Base-by-base conservation (phyloP, 305 asterid species). In the Fraxinus ornus region DNA sequence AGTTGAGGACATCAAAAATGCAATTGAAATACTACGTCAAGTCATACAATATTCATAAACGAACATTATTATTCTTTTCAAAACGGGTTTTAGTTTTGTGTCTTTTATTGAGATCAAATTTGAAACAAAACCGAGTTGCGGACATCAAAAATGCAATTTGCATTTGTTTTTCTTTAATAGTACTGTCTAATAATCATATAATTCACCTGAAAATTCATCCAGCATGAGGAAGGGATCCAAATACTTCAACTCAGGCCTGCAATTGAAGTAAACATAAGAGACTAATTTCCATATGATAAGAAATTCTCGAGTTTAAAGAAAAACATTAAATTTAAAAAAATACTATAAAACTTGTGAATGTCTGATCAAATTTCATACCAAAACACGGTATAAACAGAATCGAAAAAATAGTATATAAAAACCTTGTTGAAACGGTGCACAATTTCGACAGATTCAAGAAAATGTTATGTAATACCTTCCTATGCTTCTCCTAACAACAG, bases 161-260 rank as follows among this genome's bases (percentile, higher is more conserved):
- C 47, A 39, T 39, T 39, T 10, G 10, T 8, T 39, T 39, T 8
- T 39, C 13, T 8, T 39, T 8, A 1, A 7, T 7, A 39, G 10
- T 39, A 39, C 13, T 39, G 47, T 37, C 44, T 37, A 37, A 39
- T 8, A 2, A 41, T 41, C 15, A 9, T 41, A 9, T 10, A 77
- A 19, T 10, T 78, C 88, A 95, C 99, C 95, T 83, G 94, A 79
- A 90, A 95, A 95, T 79, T 94, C 98, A 90, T 94, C 99, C 80
- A 94, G 84, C 97, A 92, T 49, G 74, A 95, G 95, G 84, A 95
- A 95, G 33, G 99, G 99, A 87, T 95, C 99, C 79, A 95, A 82
- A 81, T 83, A 85, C 93, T 87, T 92, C 91, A 95, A 86, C 82
- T 95, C 98, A 26, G 94, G 94, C 93, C 99, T 95, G 92, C 86